Percentiles rank a stretch among this genome's conserved stretches.
These are phyloP conservation scores for Hamigera avellanea DNA, from an alignment of 495 filamentous ascomycete species.

Conservation along the genomic window DNA sequence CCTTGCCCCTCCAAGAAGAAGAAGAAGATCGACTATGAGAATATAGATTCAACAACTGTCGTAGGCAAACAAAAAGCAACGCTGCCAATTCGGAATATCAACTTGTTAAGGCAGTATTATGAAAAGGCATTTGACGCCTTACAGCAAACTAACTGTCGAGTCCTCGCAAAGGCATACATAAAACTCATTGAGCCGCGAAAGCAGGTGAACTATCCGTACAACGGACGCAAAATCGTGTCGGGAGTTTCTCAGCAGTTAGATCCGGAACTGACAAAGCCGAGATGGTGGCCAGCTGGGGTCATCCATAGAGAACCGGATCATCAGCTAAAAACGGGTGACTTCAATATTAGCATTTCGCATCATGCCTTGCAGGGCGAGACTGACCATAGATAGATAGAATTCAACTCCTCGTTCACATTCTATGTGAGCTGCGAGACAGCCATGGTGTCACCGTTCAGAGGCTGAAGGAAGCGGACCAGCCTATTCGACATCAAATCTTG, in stretches of 20 bases:
- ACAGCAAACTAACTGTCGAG: conserved; percentile 59
- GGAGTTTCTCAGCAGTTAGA: conserved; percentile 24
- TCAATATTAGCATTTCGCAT: too few species aligned
- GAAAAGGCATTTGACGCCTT: conserved; percentile 49
- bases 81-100: conserved; percentile 41
- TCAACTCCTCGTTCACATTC: conserved; percentile 46
- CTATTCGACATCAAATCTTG: conserved; percentile 29
- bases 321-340: conserved; percentile 60
- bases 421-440: conserved; percentile 31
- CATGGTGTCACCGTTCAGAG: conserved; percentile 24
- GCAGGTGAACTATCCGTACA: conserved; percentile 72
- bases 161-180: conserved; percentile 66
- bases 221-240: conserved; percentile 34
- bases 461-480: conserved; percentile 29
- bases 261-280: conserved; percentile 40
- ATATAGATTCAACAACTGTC: conserved; percentile 17
- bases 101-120: conserved; percentile 47
- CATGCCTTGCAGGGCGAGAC: neutral
- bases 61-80: conserved; percentile 19
- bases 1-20: conserved; percentile 8
- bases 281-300: conserved; percentile 65
- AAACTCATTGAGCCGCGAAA: conserved; percentile 76
- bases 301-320: conserved; percentile 74
- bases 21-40: conserved; percentile 15
- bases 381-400: conserved; percentile 39